phyloP scores from a whole-genome alignment of 2,329 filamentous ascomycete genomes.

The Raffaelea ambrosiae region DNA sequence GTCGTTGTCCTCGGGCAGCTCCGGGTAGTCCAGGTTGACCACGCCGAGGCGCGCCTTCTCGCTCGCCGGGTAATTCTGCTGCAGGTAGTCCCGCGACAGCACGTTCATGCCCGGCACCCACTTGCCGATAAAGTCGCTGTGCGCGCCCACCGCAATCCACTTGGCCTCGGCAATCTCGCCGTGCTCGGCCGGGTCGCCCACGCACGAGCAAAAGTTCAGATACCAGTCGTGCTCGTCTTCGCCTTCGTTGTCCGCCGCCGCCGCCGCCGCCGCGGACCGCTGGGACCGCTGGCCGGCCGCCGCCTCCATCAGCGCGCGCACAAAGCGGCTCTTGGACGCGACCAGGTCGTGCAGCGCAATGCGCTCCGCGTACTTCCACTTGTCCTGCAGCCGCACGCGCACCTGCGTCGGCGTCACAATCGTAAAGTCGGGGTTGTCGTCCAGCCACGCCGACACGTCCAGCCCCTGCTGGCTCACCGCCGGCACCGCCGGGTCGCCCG shows the following conservation, averaged over 20 bases:
- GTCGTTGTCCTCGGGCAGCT: slow-evolving; percentile 26
- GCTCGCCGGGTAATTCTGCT: slow-evolving; percentile 14
- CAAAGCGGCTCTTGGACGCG: slow-evolving; percentile 26
- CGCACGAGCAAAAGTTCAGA: slow-evolving; percentile 31
- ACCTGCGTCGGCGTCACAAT: slow-evolving; percentile 29
- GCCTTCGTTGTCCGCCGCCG: slow-evolving; percentile 9
- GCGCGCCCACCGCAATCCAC: slow-evolving; percentile 35
- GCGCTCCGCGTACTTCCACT: slow-evolving; percentile 32
- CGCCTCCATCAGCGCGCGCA: slow-evolving; percentile 26
- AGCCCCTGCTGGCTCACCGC: slow-evolving; percentile 23
- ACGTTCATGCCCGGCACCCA: slow-evolving; percentile 37
- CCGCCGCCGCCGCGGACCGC: not conserved
- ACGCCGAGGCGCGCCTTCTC: slow-evolving; percentile 19
- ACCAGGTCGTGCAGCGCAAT: slow-evolving; percentile 29
- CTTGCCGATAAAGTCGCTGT: slow-evolving; percentile 25
- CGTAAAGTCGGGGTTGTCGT: slow-evolving; percentile 55
- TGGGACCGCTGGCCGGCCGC: slow-evolving; percentile 15
- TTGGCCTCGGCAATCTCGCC: slow-evolving; percentile 30
- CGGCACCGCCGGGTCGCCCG: slow-evolving; percentile 30
- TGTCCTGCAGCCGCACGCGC: slow-evolving; percentile 34
- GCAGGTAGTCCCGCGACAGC: slow-evolving; percentile 22
- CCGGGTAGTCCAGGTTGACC: slow-evolving; percentile 19
- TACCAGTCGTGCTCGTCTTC: slow-evolving; percentile 18
- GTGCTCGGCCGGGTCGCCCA: slow-evolving; percentile 25
- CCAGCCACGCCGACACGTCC: slow-evolving; percentile 43